Percentiles rank a stretch among this genome's conserved stretches.
Evolutionary conservation across 805 yeast genomes (phyloP).

Genomic region (Starmerella etchellsii): DNA sequence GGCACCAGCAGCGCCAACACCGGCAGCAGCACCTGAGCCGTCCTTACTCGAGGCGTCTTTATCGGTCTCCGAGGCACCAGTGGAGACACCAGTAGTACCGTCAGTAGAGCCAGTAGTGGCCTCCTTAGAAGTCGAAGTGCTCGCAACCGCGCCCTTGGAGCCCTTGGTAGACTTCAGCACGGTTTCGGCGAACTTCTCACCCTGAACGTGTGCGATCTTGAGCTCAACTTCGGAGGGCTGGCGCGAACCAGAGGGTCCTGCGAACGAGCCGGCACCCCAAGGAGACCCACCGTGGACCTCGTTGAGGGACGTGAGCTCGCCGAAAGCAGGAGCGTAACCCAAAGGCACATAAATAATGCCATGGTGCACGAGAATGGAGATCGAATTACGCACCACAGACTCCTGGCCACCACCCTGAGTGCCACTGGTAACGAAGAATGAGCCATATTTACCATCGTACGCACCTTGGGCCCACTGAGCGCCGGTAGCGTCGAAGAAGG

Average conservation of each 20-base stretch:
- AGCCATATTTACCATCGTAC: constrained; percentile 60
- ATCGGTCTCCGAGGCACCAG: no score
- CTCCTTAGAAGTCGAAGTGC: no score
- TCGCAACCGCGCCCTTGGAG: no score
- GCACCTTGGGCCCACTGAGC: constrained; percentile 67
- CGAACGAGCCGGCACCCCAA: constrained; percentile 76
- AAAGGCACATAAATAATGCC: constrained; percentile 71
- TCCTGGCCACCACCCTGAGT: constrained; percentile 78
- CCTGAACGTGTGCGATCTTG: constrained; percentile 53
- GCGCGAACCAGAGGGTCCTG: constrained; percentile 70
- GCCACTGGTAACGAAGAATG: constrained; percentile 61
- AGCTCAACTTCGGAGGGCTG: constrained; percentile 50
- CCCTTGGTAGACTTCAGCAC: no score
- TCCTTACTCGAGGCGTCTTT: constrained; percentile 1
- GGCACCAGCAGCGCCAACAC: constrained; percentile 10
- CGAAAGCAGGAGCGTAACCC: constrained; percentile 55
- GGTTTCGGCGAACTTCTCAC: constrained; percentile 45
- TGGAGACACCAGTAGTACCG: no score
- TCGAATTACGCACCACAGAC: constrained; percentile 46
- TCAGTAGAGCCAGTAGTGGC: no score
- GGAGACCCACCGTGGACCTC: constrained; percentile 73
- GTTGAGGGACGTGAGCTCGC: constrained; percentile 39
- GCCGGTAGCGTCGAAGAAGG: constrained; percentile 70
- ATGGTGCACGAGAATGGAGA: constrained; percentile 61
- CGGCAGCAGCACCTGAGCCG: constrained; percentile 7